Base-by-base conservation (phyloP, 2,329 filamentous ascomycete species). In the Neofusicoccum sp. region DNA sequence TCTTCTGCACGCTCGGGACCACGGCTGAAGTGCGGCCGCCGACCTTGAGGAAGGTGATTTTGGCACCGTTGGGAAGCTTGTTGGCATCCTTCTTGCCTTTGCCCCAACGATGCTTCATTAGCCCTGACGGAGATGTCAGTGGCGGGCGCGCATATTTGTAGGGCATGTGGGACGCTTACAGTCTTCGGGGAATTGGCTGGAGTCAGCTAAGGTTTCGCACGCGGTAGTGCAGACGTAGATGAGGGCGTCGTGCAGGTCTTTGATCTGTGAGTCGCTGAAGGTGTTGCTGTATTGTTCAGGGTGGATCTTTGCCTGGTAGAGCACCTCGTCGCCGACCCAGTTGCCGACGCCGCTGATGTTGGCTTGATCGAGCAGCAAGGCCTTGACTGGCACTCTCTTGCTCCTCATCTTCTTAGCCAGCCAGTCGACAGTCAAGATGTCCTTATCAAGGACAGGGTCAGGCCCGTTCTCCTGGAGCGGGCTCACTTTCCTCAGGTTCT, bases 291-390 rank as follows among this genome's bases (percentile, higher is more conserved):
- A 96, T 72, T 96, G 91, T 73, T 97, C 93, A 0, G 95, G 95
- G 66, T 99, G 93, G 14, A 98, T 83, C 53, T 84, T 86, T 4
- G 95, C 89, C 67, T 98, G 88, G 70, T 93, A 99, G 56, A 99
- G 79, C 6, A 96, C 88, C 73, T 99, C 95, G 71, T 99, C 95
- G 0, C 84, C 92, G 58, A 99, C 93, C 93, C 93, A 99, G 71
- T 98, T 98, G 0, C 95, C 95, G 64, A 99, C 90, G 6, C 95
- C 95, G 69, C 90, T 95, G 63, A 98, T 89, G 71, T 89, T 89
- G 16, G 86, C 83, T 75, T 99, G 95, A 71, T 98, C 91, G 3
- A 98, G 81, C 11, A 99, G 79, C 20, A 97, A 80, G 0, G 92
- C 90, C 73, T 98, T 98, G 65, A 98, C 84, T 0, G 93, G 93